Evolutionary conservation across 345 rosid species (phyloP).

Genomic region (Syzygium grande): DNA sequence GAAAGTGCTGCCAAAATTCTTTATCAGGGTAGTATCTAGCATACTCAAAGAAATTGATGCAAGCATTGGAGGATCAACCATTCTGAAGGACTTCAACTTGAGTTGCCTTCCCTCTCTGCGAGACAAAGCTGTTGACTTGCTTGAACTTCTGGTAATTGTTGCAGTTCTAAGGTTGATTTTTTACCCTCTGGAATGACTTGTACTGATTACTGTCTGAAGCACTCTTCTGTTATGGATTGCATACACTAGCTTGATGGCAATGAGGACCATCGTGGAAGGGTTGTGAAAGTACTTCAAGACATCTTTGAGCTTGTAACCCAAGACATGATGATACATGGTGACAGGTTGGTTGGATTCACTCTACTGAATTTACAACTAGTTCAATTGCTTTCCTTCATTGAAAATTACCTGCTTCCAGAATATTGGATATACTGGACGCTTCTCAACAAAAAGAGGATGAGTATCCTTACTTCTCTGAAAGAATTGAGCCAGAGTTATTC

Average conservation of each 20-base stretch:
- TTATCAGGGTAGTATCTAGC: constrained; percentile 46
- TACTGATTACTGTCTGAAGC: background rate
- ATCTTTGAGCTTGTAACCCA: constrained; percentile 79
- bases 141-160: constrained; percentile 74
- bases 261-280: constrained; percentile 37
- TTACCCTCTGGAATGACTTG: background rate
- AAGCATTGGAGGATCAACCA: constrained; percentile 56
- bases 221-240: constrained; percentile 1
- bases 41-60: constrained; percentile 62
- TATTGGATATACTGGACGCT: constrained; percentile 34
- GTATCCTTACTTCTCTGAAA: constrained; percentile 28
- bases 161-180: background rate
- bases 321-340: constrained; percentile 74
- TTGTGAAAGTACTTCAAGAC: constrained; percentile 84
- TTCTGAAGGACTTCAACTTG: constrained; percentile 72
- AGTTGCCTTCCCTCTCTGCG: constrained; percentile 58
- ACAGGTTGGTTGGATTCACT: constrained; percentile 38
- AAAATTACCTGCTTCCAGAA: constrained; percentile 21
- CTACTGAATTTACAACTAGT: background rate
- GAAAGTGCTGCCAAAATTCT: background rate
- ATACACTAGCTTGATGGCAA: constrained; percentile 49
- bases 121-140: constrained; percentile 51
- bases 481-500: constrained; percentile 62
- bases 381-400: background rate
- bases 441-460: constrained; percentile 25